Conservation (phyloP, 768 basidiomycete species). For the Phylloporus sp. region DNA sequence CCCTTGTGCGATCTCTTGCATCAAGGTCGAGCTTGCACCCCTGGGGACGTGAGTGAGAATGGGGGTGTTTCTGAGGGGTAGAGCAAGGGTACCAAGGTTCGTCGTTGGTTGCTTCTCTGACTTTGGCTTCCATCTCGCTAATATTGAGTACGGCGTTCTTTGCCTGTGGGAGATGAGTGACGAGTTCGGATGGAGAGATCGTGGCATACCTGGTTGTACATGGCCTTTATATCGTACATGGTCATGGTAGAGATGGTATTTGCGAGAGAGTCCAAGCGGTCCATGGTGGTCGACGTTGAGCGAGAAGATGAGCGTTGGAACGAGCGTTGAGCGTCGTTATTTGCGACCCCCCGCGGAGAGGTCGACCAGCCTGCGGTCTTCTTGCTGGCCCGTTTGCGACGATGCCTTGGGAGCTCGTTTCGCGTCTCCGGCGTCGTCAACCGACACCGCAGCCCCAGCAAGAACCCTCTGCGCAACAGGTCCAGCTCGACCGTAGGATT, state of each 20-base stretch:
- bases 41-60: slow-evolving; percentile 37
- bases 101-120: slow-evolving; percentile 94
- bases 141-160: slow-evolving; percentile 96
- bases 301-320: neutral
- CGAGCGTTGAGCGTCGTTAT: neutral
- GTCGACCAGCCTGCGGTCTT: slow-evolving; percentile 10
- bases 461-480: neutral
- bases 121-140: slow-evolving; percentile 96
- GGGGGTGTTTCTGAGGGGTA: neutral
- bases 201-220: slow-evolving; percentile 82
- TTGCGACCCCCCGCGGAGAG: slow-evolving; percentile 25
- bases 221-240: slow-evolving; percentile 88
- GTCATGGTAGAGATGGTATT: slow-evolving; percentile 76
- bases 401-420: slow-evolving; percentile 29
- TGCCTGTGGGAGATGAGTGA: slow-evolving; percentile 48
- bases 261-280: slow-evolving; percentile 71
- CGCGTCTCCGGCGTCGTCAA: slow-evolving; percentile 31
- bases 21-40: slow-evolving; percentile 96
- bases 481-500: slow-evolving; percentile 25
- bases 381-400: too few relatives aligned
- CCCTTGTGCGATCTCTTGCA: slow-evolving; percentile 99
- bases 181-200: neutral
- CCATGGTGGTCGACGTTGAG: slow-evolving; percentile 48
- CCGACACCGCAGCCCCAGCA: slow-evolving; percentile 2
- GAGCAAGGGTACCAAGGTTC: slow-evolving; percentile 92